Evolutionary conservation across 2,329 filamentous ascomycete species (phyloP), one percentile per base, ranked within the genome.

Genomic region (Arthrobotrys iridis): DNA sequence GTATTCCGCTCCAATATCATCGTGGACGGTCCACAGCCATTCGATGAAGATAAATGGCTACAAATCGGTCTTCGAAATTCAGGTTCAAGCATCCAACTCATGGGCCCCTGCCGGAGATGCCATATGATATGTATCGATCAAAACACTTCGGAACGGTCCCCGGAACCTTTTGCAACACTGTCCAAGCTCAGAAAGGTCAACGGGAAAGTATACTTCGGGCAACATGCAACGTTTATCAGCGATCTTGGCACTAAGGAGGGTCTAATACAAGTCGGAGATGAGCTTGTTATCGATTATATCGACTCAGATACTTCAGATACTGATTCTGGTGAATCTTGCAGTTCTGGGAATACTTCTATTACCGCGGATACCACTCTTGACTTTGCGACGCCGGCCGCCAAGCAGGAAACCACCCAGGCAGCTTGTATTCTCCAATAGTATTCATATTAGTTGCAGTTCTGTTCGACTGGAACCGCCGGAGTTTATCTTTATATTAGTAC

Each of bases 81-180:
- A 43, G 48, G 11, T 28, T 78, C 15, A 33, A 63, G 13, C 20
- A 43, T 65, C 15, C 59, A 90, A 76, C 88, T 96, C 79, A 83
- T 98, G 3, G 94, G 93, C 0, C 88, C 91, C 2, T 99, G 95
- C 80, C 88, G 93, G 74, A 85, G 95, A 72, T 99, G 95, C 79
- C 93, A 97, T 81, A 98, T 99, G 93, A 90, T 99, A 7, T 97
- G 94, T 81, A 88, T 98, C 48, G 90, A 99, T 80, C 95, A 97
- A 81, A 85, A 88, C 50, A 97, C 90, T 10, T 93, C 89, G 0
- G 86, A 88, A 77, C 91, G 89, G 81, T 88, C 89, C 77, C 88
- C 93, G 77, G 95, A 98, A 81, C 95, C 95, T 0, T 96, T 95
- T 80, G 87, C 91, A 2, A 97, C 93, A 0, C 83, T 99, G 71